Base-by-base conservation (phyloP, 257 asterid genomes). In the Plectranthus barbatus region DNA sequence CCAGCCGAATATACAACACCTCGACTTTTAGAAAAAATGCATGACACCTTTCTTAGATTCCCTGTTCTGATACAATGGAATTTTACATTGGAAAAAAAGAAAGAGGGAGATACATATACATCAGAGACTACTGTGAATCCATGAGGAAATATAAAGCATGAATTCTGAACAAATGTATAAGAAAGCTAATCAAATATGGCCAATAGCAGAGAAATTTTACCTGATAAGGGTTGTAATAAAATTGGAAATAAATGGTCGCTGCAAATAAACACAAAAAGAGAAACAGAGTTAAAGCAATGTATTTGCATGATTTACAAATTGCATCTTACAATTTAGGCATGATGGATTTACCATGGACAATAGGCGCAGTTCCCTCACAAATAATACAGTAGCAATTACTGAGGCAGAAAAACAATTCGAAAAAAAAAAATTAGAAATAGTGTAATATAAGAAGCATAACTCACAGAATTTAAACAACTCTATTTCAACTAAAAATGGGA, bases 311-410 rank as follows among this genome's bases (percentile, higher is more conserved):
- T 33, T 31, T 44, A 62, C 21, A 57, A 58, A 24, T 31, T 37
- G 64, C 21, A 57, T 52, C 42, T n/a, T 56, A 64, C 20, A 15
- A 48, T 24, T 14, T 65, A 40, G 55, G 61, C 41, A 64, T 7
- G 55, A 56, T 37, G 67, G 11, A 59, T 49, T 72, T 82, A 90
- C 99, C 90, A 46, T 67, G 55, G 85, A 70, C 64, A 80, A 72
- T 56, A 83, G 9, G 44, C 80, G 81, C 56, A 89, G 26, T 67
- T 92, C 86, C 68, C 96, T 79, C 6, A 90, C 70, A 80, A 92
- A 85, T 74, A 92, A 74, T 75, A 90, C 64, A 52, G 88, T 74
- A 14, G 92, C 84, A 73, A 92, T 92, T 64, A 81, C 99, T 92
- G 49, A 67, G 74, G 15, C 51, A 53, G 57, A 23, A 20, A 34